Evolutionary conservation across 1,284 basidiomycete species (phyloP), one percentile per base, ranked within the genome.

Genomic region (Trametes versicolor): DNA sequence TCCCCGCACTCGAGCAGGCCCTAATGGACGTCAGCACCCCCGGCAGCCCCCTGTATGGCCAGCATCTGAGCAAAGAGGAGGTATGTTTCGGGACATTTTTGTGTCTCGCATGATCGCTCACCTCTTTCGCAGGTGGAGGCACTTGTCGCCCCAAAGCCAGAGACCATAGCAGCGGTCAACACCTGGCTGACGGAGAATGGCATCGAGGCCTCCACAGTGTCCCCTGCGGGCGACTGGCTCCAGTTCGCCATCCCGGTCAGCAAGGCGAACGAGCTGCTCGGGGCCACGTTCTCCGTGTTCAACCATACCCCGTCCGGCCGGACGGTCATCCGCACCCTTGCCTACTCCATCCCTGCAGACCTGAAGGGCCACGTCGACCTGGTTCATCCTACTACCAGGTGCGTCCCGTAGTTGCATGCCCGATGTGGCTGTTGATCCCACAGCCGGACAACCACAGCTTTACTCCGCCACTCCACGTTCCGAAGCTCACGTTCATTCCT

Each of bases 221-320:
- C 77, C 21, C 72, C 75, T 60, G 75, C 72, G 58, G 69, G 66
- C 4, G 66, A 70, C 53, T 65, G 63, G 64, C 36, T 70, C 32
- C 19, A 25, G 9, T 19, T 70, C 27, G 47, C 50, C 13, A 45
- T 68, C 15, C 60, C 64, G 1, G 66, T 79, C 29, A 68, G 72
- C 55, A 72, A 79, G 62, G 80, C 79, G 10, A 80, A 73, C 66
- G 56, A 67, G 59, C 66, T 82, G 9, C 67, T 82, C 43, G 68
- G 73, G 41, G 69, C 78, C 32, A 60, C 79, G 27, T 82, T 78
- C 68, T 67, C 74, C 23, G 65, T 68, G 12, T 82, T 78, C 70
- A 70, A 66, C 23, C 77, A 82, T 64, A 62, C 70, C 9, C 70
- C 68, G n/a, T 76, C 70, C 19, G 75, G 78, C 52, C 62, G 70